Percentiles rank a stretch among this genome's conserved stretches.
Evolutionary conservation across 2,329 filamentous ascomycete genomes (phyloP).

Genomic region (Capronia epimyces): DNA sequence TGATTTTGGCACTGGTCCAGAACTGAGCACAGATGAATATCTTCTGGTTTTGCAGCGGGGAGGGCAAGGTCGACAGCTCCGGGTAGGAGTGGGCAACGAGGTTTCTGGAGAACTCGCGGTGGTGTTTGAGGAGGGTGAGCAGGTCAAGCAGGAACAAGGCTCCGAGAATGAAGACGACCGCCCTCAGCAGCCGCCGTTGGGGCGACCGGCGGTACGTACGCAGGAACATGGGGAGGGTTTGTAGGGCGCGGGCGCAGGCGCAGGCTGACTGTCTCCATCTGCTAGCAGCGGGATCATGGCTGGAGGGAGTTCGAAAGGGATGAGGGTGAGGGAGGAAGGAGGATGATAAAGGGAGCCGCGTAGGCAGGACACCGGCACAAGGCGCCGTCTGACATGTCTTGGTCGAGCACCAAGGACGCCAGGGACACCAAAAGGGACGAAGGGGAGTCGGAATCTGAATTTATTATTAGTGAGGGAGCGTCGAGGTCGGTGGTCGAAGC

Average conservation of each 20-base stretch:
- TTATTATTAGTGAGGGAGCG: too few species aligned
- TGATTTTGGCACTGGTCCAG: slow-evolving; percentile 59
- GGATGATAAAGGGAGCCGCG: background rate
- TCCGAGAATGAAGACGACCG: slow-evolving; percentile 11
- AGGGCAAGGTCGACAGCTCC: slow-evolving; percentile 20
- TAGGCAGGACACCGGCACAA: background rate
- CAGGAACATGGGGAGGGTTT: slow-evolving; percentile 17
- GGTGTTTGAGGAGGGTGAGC: slow-evolving; percentile 25
- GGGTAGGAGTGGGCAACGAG: slow-evolving; percentile 22
- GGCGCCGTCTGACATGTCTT: background rate
- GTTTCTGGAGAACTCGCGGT: slow-evolving; percentile 25
- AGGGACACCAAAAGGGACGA: too few species aligned
- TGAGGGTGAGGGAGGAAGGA: background rate
- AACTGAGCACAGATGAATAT: slow-evolving; percentile 66
- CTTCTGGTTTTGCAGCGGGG: slow-evolving; percentile 25
- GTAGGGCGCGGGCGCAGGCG: background rate
- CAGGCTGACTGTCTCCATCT: slow-evolving; percentile 14
- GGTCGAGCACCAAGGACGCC: too few species aligned
- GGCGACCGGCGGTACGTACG: slow-evolving; percentile 22
- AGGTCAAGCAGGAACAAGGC: slow-evolving; percentile 24
- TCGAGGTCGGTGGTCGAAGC: too few species aligned
- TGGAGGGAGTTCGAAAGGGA: background rate
- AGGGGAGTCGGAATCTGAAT: too few species aligned
- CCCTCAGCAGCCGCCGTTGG: slow-evolving; percentile 15
- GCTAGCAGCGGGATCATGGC: slow-evolving; percentile 6